Percentiles rank a stretch among this genome's conserved stretches.
Conservation (phyloP, 75 land plant species). For the Chamaecyparis obtusa region DNA sequence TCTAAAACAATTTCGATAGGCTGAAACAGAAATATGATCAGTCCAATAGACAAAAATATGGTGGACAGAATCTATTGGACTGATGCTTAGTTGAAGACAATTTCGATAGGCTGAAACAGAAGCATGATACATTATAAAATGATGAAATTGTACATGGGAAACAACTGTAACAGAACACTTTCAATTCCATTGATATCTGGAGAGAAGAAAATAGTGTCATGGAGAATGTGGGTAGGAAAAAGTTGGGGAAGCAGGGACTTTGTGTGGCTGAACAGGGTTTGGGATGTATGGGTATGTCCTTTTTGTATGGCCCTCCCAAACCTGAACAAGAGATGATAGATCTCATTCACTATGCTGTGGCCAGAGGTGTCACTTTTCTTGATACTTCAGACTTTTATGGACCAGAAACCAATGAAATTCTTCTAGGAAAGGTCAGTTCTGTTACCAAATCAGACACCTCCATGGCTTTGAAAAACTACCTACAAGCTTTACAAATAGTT, state of each 20-base stretch:
- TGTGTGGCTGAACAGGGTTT: slow-evolving; percentile 31
- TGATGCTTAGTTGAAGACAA: no score
- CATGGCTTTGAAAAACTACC: no score
- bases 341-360: slow-evolving; percentile 15
- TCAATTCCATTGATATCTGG: not conserved
- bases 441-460: not conserved
- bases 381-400: slow-evolving; percentile 29
- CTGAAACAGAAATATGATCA: no score
- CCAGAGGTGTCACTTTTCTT: slow-evolving; percentile 25
- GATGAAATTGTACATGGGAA: no score
- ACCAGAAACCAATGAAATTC: slow-evolving; percentile 1
- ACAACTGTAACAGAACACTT: no score
- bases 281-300: slow-evolving; percentile 42
- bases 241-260: slow-evolving; percentile 33
- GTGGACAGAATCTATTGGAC: no score
- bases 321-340: no score
- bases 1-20: no score
- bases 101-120: no score
- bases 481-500: no score
- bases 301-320: slow-evolving; percentile 19
- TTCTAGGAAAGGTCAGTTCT: slow-evolving; percentile 21
- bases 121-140: no score
- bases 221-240: slow-evolving; percentile 4
- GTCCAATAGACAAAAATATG: no score
- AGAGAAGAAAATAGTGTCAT: not conserved